These are phyloP conservation scores for Cercospora sp. DNA, from an alignment of 2,329 filamentous ascomycete species.

Conservation along the genomic window DNA sequence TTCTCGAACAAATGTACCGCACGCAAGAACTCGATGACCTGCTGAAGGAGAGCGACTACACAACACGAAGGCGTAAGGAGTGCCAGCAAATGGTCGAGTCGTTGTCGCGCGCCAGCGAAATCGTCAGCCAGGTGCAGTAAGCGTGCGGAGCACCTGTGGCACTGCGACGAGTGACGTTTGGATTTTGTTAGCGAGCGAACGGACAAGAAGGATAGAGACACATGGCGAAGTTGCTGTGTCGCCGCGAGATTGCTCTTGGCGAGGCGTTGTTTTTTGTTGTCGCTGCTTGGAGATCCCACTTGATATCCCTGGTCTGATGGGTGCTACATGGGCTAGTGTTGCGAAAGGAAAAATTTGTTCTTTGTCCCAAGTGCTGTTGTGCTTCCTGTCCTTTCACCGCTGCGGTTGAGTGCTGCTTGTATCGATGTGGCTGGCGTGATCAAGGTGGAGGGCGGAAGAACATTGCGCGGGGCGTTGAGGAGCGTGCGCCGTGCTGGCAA, in stretches of 20 bases:
- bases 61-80: constrained; percentile 89
- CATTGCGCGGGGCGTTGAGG: neutral
- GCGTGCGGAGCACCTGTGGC: neutral
- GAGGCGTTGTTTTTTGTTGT: constrained; percentile 4
- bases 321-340: constrained; percentile 2
- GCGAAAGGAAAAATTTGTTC: neutral
- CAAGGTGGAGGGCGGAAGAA: neutral
- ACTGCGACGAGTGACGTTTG: constrained; percentile 1
- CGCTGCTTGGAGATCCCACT: constrained; percentile 1
- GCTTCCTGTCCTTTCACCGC: neutral
- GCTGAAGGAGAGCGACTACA: constrained; percentile 98
- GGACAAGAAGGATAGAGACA: constrained; percentile 2
- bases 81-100: constrained; percentile 99
- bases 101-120: constrained; percentile 78
- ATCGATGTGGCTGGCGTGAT: neutral
- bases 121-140: constrained; percentile 77
- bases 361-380: neutral
- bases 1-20: constrained; percentile 97
- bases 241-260: neutral
- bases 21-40: constrained; percentile 86
- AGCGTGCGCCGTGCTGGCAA: neutral
- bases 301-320: constrained; percentile 9
- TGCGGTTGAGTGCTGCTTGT: neutral
- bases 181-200: constrained; percentile 2
- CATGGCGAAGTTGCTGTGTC: neutral